Conservation (phyloP, 306 rosid genomes). For the Castanea crenata region DNA sequence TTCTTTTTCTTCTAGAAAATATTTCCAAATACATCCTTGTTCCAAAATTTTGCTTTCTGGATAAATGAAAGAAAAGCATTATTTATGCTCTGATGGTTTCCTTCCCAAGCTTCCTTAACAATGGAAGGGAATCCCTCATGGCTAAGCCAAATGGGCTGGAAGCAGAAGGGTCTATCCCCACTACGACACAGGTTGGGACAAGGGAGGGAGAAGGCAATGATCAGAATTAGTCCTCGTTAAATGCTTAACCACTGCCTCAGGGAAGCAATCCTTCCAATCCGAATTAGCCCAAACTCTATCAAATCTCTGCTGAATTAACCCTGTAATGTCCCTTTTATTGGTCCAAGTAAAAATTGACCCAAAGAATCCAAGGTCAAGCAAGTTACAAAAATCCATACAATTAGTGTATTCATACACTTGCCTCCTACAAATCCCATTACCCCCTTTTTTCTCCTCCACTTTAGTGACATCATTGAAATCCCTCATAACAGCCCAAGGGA, state of each 20-base stretch:
- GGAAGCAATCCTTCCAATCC: no score
- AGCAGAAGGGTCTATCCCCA: background rate
- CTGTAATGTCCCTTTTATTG: no score
- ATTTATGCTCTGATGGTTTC: background rate
- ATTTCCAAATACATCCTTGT: background rate
- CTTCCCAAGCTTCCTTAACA: background rate
- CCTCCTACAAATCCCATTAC: no score
- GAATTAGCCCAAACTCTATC: no score
- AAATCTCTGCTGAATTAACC: no score
- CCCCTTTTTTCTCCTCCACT: no score
- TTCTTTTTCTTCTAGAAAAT: background rate
- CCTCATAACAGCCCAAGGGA: no score
- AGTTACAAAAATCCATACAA: no score
- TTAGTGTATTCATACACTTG: no score
- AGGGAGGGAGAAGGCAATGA: background rate
- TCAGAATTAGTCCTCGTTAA: background rate
- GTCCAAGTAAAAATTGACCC: no score
- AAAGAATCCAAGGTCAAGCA: no score
- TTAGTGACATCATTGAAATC: no score
- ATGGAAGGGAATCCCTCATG: background rate
- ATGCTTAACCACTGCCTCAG: background rate
- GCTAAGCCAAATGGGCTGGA: background rate
- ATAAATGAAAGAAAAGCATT: background rate
- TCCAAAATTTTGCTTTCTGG: background rate
- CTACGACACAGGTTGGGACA: background rate